These are phyloP conservation scores for Alloascoidea africana DNA, from an alignment of 805 yeast species.

Conservation along the genomic window DNA sequence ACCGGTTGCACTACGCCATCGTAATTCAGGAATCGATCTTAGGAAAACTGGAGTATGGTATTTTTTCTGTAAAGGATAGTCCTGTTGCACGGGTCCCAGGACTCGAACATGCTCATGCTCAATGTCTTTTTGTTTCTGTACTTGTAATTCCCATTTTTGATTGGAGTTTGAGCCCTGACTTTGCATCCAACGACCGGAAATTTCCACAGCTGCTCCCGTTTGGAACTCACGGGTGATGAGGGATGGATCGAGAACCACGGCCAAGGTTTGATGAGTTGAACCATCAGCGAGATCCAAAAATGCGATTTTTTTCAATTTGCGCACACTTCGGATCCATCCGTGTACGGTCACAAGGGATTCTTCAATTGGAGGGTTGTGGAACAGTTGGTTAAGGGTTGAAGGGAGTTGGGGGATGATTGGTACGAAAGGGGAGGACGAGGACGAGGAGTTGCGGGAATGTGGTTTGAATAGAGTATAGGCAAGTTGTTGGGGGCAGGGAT, in stretches of 20 bases:
- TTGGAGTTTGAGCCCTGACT: conserved; percentile 36
- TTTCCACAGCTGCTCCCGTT: conserved; percentile 31
- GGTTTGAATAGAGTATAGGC: too few species aligned
- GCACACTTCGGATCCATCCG: conserved; percentile 67
- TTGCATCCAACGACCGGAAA: conserved; percentile 27
- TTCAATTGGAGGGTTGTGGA: conserved; percentile 19
- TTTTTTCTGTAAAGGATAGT: conserved; percentile 79
- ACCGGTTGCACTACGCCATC: conserved; percentile 59
- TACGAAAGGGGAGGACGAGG: too few species aligned
- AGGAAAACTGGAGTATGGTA: conserved; percentile 48
- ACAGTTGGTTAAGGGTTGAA: too few species aligned
- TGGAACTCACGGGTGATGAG: conserved; percentile 12
- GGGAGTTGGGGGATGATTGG: too few species aligned
- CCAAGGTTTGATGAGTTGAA: conserved; percentile 34
- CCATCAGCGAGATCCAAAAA: conserved; percentile 81
- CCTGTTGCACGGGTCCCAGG: conserved; percentile 44
- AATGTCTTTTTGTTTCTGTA: conserved; percentile 12
- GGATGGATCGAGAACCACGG: conserved; percentile 29
- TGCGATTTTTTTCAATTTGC: conserved; percentile 60
- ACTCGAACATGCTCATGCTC: conserved; percentile 23
- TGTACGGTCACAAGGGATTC: conserved; percentile 31
- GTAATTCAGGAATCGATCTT: conserved; percentile 57
- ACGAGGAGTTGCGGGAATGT: too few species aligned
- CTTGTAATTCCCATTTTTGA: conserved; percentile 37
- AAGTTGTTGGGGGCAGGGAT: too few species aligned